Conservation (phyloP, 331 rosid genomes). For the Acacia pycnantha region DNA sequence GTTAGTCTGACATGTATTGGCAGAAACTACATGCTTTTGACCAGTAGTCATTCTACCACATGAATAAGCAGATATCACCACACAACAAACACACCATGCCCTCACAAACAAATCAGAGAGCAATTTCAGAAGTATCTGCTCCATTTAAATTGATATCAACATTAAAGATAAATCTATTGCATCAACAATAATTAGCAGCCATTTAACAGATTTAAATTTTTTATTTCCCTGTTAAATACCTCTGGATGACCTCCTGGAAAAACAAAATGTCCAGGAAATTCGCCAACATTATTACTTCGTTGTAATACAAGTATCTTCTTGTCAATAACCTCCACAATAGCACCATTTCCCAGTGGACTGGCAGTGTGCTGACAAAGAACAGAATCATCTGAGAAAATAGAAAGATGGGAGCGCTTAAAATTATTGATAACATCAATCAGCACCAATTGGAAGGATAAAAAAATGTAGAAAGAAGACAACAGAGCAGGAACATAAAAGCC, state of each 20-base stretch:
- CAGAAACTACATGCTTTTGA: background rate
- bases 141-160: background rate
- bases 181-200: constrained; percentile 12
- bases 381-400: constrained; percentile 56
- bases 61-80: background rate
- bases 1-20: constrained; percentile 14
- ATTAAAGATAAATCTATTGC: background rate
- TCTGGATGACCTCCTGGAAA: constrained; percentile 99
- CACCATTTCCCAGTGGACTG: constrained; percentile 92
- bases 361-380: constrained; percentile 76
- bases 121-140: constrained; percentile 14
- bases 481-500: background rate
- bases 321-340: constrained; percentile 86
- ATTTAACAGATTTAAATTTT: background rate
- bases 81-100: background rate
- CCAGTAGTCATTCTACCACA: background rate
- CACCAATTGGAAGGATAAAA: constrained; percentile 1
- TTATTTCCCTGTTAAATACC: constrained; percentile 47
- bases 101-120: constrained; percentile 15
- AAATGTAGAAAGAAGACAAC: background rate
- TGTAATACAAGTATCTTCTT: constrained; percentile 66
- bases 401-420: constrained; percentile 15
- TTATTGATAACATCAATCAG: constrained; percentile 11
- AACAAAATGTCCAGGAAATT: constrained; percentile 90
- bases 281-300: constrained; percentile 90